phyloP scores from a whole-genome alignment of 805 yeast species.

The Candida insectalens region DNA sequence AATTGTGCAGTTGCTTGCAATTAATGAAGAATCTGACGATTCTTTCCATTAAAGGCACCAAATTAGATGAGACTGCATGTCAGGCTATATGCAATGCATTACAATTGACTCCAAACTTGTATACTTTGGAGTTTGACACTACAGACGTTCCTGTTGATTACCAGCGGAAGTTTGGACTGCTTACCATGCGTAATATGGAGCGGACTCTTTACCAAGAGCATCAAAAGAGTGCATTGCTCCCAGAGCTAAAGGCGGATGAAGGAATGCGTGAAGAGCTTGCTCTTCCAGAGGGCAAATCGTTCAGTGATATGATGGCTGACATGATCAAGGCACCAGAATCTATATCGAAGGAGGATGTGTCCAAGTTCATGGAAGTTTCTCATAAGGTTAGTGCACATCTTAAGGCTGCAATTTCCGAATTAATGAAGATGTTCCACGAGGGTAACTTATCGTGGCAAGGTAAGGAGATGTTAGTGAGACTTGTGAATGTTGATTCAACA shows the following conservation, averaged over 20 bases:
- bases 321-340: slow-evolving; percentile 10
- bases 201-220: slow-evolving; percentile 28
- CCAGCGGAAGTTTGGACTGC: slow-evolving; percentile 65
- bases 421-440: slow-evolving; percentile 47
- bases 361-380: slow-evolving; percentile 30
- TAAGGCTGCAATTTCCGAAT: slow-evolving; percentile 40
- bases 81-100: slow-evolving; percentile 63
- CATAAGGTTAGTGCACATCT: slow-evolving; percentile 30
- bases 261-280: slow-evolving; percentile 5
- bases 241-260: slow-evolving; percentile 9
- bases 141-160: slow-evolving; percentile 50
- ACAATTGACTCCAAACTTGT: slow-evolving; percentile 54
- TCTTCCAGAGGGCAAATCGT: slow-evolving; percentile 6
- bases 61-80: slow-evolving; percentile 47
- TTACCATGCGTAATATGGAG: slow-evolving; percentile 79
- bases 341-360: slow-evolving; percentile 10
- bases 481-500: slow-evolving; percentile 61
- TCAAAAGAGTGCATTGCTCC: slow-evolving; percentile 5
- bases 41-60: slow-evolving; percentile 59
- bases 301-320: slow-evolving; percentile 15
- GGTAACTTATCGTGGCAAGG: slow-evolving; percentile 55
- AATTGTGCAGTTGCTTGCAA: slow-evolving; percentile 59
- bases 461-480: slow-evolving; percentile 63
- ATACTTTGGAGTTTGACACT: slow-evolving; percentile 59
- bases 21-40: slow-evolving; percentile 58